These are phyloP conservation scores for Chlorella sp. DNA, from an alignment of 139 green algal genomes.

Conservation along the genomic window DNA sequence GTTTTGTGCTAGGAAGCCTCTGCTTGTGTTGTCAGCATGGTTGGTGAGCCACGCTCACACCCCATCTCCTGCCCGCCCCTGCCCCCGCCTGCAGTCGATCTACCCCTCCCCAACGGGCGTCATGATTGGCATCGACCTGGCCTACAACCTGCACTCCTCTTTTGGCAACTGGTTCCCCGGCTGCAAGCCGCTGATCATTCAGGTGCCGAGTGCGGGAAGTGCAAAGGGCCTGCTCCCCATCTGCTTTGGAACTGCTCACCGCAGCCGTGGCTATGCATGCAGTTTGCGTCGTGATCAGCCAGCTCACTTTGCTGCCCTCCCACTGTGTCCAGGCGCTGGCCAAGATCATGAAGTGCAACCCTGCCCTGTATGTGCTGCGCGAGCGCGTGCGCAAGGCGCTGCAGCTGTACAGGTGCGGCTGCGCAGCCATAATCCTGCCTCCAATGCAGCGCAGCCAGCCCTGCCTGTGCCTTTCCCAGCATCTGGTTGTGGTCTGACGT, in stretches of 20 bases:
- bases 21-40: no score
- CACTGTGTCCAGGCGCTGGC: constrained; percentile 77
- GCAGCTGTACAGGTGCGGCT: constrained; percentile 90
- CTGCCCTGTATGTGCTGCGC: constrained; percentile 98
- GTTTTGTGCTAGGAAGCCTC: no score
- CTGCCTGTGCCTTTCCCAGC: no score
- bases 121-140: constrained; percentile 98
- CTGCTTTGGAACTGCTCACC: no score
- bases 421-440: no score
- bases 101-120: constrained; percentile 91
- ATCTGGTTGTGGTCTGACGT: no score
- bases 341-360: constrained; percentile 99
- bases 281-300: no score
- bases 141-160: constrained; percentile 98
- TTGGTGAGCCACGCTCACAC: not conserved
- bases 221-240: no score
- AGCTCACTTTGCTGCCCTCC: not conserved
- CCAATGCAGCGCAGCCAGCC: no score
- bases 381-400: constrained; percentile 98
- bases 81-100: constrained; percentile 7
- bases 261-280: no score
- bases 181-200: constrained; percentile 94
- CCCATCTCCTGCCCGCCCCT: not conserved
- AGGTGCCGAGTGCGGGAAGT: constrained; percentile 50
- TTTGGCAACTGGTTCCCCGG: constrained; percentile 99